Evolutionary conservation across 192 early-diverging fungal species (phyloP).

Genomic region (Coemansia sp.): DNA sequence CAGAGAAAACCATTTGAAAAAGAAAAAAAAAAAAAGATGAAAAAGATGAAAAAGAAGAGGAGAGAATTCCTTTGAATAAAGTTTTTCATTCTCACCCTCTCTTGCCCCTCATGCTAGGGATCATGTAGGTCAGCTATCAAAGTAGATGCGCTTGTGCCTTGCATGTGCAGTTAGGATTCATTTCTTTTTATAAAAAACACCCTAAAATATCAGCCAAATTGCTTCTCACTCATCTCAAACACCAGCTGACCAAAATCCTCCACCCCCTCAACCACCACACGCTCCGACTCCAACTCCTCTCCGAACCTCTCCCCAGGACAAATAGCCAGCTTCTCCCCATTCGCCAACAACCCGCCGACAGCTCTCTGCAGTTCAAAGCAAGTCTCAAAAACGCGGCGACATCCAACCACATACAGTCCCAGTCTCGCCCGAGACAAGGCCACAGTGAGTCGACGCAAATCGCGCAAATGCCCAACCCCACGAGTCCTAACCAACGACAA

Average conservation of each 20-base stretch:
- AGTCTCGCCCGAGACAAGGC: conserved; percentile 92
- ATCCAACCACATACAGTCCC: conserved; percentile 91
- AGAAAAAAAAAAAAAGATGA: neutral
- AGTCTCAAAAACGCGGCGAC: conserved; percentile 67
- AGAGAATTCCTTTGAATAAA: neutral
- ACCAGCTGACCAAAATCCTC: conserved; percentile 36
- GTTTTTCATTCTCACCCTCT: too few species aligned
- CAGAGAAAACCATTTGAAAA: neutral
- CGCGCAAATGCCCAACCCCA: conserved; percentile 87
- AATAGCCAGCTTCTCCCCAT: conserved; percentile 60
- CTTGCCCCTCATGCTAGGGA: neutral
- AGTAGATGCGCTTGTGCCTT: neutral
- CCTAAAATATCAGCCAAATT: neutral
- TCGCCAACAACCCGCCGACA: conserved; percentile 59
- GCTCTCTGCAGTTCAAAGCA: conserved; percentile 80
- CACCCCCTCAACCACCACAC: conserved; percentile 19
- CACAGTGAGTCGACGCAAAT: conserved; percentile 88
- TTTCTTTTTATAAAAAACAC: neutral
- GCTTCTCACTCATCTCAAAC: conserved; percentile 20
- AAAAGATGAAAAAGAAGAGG: neutral
- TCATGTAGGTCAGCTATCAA: neutral
- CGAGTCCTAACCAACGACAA: conserved; percentile 91
- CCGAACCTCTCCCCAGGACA: conserved; percentile 59
- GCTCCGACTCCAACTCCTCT: neutral
- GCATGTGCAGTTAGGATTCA: neutral